Conservation (phyloP, 2,329 filamentous ascomycete genomes). For the Pseudocercospora musae region DNA sequence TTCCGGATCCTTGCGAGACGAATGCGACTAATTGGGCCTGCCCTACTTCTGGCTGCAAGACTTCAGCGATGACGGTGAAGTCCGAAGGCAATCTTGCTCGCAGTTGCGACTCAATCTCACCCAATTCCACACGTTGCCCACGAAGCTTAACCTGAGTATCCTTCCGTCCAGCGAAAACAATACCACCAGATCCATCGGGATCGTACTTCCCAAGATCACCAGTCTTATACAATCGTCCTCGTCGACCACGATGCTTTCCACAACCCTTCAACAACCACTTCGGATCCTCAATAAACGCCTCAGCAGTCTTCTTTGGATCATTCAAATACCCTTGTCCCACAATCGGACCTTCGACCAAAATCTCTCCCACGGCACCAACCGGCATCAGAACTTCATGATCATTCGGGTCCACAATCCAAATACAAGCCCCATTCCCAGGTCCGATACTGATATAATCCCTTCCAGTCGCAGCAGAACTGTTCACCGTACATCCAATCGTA, state of each 20-base stretch:
- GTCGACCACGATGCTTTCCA: conserved; percentile 33
- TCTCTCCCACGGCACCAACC: conserved; percentile 37
- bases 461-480: not conserved
- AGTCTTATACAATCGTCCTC: conserved; percentile 32
- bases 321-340: conserved; percentile 45
- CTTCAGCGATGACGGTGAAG: conserved; percentile 48
- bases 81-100: conserved; percentile 34
- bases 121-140: conserved; percentile 71
- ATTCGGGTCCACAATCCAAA: conserved; percentile 16
- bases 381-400: conserved; percentile 12
- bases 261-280: not conserved
- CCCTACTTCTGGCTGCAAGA: conserved; percentile 22
- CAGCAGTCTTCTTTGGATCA: conserved; percentile 23
- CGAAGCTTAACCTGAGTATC: conserved; percentile 77
- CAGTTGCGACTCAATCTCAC: conserved; percentile 59
- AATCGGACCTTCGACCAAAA: conserved; percentile 46
- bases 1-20: not conserved
- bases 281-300: conserved; percentile 29
- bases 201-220: conserved; percentile 37
- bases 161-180: conserved; percentile 60
- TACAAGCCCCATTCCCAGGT: not conserved
- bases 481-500: not conserved
- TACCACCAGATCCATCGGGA: conserved; percentile 18
- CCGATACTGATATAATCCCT: not conserved
- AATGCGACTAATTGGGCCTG: conserved; percentile 24